Evolutionary conservation across 2,329 filamentous ascomycete genomes (phyloP), one percentile per base, ranked within the genome.

Genomic region (Colletotrichum filicis): DNA sequence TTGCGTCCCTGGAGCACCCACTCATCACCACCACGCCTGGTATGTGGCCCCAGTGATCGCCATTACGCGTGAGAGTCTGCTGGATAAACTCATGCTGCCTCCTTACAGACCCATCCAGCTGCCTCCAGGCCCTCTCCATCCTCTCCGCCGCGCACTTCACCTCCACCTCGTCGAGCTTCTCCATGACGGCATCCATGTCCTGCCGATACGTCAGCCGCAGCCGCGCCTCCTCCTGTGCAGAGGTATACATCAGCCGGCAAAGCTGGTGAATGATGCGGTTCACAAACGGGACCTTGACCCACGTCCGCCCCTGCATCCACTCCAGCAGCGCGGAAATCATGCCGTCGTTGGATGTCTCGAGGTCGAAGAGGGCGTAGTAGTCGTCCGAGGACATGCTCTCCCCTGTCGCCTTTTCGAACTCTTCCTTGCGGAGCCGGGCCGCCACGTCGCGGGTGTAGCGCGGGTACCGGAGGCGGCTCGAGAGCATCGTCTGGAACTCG

Each of bases 321-420:
- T 73, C 69, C 6, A 66, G 63, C 6, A 73, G 63, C 22, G 42
- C 61, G 19, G 70, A 74, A 26, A 73, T 22, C 61, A 74, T 66
- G 9, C 74, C 74, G n/a, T 75, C 74, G 24, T 74, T 75, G n/a
- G 65, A 24, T 7, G 28, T 68, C 62, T 68, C 62, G 24, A 69
- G 73, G 42, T 74, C 66, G 49, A 66, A 73, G 55, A 75, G 59
- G 63, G 62, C 49, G 59, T 70, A 71, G 46, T 60, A 74, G 35
- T 64, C 67, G 5, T 61, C 59, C 46, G 71, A 63, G 4, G 63
- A 65, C 42, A 75, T 64, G 55, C 30, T 61, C 49, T 75, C 67
- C 58, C 74, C 74, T 26, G 71, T 72, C 35, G 19, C 30, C 37
- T 16, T 19, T 53, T 74, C 73, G n/a, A 74, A 70, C 3, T 66